Conservation (phyloP, 495 filamentous ascomycete species). For the Hypomontagnella submonticulosa region DNA sequence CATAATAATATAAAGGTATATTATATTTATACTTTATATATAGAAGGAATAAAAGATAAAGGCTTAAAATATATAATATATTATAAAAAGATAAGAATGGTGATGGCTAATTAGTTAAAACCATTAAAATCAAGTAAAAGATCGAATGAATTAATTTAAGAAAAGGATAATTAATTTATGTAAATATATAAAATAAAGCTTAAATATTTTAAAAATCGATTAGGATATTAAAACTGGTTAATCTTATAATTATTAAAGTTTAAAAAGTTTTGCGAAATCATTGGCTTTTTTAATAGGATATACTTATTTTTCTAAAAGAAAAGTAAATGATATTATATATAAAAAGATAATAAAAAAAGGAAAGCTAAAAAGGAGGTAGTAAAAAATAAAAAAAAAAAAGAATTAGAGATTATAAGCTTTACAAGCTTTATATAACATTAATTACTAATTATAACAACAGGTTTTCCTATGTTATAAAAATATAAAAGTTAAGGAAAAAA, state of each 20-base stretch:
- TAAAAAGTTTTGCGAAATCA: neutral
- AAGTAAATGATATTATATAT: slow-evolving; percentile 3
- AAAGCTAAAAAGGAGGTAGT: neutral
- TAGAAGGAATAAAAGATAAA: neutral
- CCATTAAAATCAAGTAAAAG: neutral
- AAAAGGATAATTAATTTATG: neutral
- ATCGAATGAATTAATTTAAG: neutral
- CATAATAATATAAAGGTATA: neutral
- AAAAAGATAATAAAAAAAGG: neutral
- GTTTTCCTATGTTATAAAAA: neutral
- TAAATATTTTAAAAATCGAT: neutral
- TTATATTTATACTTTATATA: slow-evolving; percentile 1
- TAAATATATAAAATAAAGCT: neutral
- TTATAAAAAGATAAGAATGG: neutral
- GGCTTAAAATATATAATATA: slow-evolving; percentile 4
- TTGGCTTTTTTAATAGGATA: neutral
- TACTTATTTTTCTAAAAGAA: neutral
- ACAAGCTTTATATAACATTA: no score
- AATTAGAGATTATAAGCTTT: no score
- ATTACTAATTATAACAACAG: neutral
- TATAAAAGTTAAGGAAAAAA: neutral
- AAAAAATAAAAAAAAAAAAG: neutral
- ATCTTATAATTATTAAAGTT: slow-evolving; percentile 1
- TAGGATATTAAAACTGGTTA: neutral
- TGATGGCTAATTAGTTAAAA: neutral